These are phyloP conservation scores for Boletus sp. DNA, from an alignment of 768 basidiomycete species.

Conservation along the genomic window DNA sequence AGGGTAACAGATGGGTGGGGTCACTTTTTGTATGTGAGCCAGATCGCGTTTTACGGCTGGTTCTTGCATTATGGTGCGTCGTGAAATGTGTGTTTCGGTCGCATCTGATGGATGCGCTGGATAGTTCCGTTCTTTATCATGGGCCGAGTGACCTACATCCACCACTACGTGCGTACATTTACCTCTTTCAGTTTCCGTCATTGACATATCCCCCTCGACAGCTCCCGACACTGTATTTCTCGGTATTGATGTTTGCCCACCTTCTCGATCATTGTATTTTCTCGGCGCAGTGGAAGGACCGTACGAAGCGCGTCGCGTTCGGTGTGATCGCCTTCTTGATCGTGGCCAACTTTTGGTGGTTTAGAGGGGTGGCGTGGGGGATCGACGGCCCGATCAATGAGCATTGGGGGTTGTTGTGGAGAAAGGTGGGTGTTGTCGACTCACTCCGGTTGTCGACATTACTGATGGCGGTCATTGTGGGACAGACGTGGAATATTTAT, in stretches of 20 bases:
- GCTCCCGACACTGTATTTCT: slow-evolving; percentile 96
- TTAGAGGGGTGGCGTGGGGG: slow-evolving; percentile 84
- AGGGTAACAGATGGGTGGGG: slow-evolving; percentile 76
- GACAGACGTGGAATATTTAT: slow-evolving; percentile 29
- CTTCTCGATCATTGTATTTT: slow-evolving; percentile 93
- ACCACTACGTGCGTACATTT: slow-evolving; percentile 79
- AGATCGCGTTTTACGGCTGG: slow-evolving; percentile 92
- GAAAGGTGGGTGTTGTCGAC: slow-evolving; percentile 42
- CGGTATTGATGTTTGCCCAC: slow-evolving; percentile 88
- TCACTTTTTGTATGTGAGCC: slow-evolving; percentile 88
- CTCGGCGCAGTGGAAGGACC: slow-evolving; percentile 58
- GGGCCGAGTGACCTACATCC: slow-evolving; percentile 95
- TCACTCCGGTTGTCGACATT: background rate
- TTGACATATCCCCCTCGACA: slow-evolving; percentile 27
- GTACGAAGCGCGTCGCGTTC: slow-evolving; percentile 73
- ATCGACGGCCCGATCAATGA: slow-evolving; percentile 85
- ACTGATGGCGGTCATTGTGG: slow-evolving; percentile 3
- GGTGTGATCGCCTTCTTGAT: slow-evolving; percentile 55
- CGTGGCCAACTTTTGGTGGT: slow-evolving; percentile 92
- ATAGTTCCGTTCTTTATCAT: slow-evolving; percentile 95
- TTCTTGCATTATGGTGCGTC: slow-evolving; percentile 79
- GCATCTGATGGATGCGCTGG: background rate
- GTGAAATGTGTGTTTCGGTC: background rate
- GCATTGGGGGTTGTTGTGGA: slow-evolving; percentile 78
- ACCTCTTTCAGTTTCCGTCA: background rate